A percentile compares a stretch with the other conserved stretches of the same genome.
These are phyloP conservation scores for Xenoacremonium recifei DNA, from an alignment of 2,329 filamentous ascomycete species.

Conservation along the genomic window DNA sequence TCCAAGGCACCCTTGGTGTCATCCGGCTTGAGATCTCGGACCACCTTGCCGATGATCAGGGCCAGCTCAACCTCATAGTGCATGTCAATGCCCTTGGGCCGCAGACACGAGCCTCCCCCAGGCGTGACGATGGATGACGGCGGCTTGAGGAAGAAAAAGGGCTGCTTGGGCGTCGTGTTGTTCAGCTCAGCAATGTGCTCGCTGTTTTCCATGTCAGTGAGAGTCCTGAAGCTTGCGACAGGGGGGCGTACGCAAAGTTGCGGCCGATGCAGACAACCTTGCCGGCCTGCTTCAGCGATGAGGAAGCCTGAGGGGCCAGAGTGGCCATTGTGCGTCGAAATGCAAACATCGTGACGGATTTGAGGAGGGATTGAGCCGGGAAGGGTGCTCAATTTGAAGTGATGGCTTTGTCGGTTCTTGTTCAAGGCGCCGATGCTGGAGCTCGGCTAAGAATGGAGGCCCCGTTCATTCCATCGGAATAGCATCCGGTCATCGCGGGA, in stretches of 20 bases:
- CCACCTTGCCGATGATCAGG: conserved; percentile 78
- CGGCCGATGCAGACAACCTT: conserved; percentile 93
- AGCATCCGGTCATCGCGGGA: neutral
- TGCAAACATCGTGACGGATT: conserved; percentile 31
- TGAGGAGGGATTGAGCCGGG: conserved; percentile 1
- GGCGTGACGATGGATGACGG: conserved; percentile 81
- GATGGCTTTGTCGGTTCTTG: neutral
- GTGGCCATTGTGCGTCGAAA: conserved; percentile 37
- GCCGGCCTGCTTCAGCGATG: conserved; percentile 50
- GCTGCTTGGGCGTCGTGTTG: conserved; percentile 83
- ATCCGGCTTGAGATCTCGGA: conserved; percentile 72
- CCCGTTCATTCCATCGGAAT: neutral
- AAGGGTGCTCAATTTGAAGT: conserved; percentile 3
- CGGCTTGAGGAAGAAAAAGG: conserved; percentile 99
- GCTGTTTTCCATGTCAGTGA: conserved; percentile 41
- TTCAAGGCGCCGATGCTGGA: neutral
- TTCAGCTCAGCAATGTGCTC: conserved; percentile 94
- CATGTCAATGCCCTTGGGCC: conserved; percentile 78
- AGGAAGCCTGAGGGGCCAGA: conserved; percentile 42
- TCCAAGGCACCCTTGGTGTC: conserved; percentile 76
- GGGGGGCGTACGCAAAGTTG: conserved; percentile 79
- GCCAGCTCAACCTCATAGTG: conserved; percentile 97
- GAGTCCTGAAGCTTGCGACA: neutral
- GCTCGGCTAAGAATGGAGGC: neutral
- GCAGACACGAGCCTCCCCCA: conserved; percentile 73